Conservation (phyloP, 208 protist species). For the Leishmania arabica region DNA sequence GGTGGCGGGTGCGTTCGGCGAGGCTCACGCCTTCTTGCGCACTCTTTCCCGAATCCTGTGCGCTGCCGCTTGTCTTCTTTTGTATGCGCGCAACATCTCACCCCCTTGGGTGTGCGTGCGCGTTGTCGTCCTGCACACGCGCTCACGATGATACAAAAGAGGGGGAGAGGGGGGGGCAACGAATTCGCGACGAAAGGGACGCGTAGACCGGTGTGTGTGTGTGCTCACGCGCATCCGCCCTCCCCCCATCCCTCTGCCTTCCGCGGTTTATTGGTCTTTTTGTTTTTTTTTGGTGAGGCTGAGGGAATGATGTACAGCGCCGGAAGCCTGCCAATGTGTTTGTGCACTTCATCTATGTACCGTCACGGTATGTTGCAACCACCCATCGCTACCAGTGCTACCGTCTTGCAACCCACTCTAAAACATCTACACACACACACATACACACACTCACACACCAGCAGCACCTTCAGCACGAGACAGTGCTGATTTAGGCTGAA, state of each 20-base stretch:
- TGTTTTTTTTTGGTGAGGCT: no score
- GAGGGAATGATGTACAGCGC: slow-evolving; percentile 2
- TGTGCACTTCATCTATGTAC: slow-evolving; percentile 5
- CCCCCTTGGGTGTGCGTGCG: background rate
- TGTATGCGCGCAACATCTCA: no score
- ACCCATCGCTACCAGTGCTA: background rate
- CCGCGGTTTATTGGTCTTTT: background rate
- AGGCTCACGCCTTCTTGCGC: background rate
- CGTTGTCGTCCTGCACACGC: background rate
- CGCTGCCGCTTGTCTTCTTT: background rate
- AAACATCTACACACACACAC: background rate
- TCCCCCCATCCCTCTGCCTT: no score
- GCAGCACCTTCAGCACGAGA: background rate
- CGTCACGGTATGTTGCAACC: background rate
- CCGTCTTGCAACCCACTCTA: background rate
- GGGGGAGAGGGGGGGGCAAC: no score
- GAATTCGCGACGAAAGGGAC: no score
- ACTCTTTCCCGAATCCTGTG: background rate
- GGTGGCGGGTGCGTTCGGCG: background rate
- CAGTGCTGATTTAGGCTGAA: background rate
- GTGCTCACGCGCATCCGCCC: background rate
- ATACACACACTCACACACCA: background rate
- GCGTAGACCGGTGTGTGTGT: background rate
- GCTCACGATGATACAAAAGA: background rate
- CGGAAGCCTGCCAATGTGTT: background rate